Conservation (phyloP, 441 rosid species). For the Brassica hybrid region DNA sequence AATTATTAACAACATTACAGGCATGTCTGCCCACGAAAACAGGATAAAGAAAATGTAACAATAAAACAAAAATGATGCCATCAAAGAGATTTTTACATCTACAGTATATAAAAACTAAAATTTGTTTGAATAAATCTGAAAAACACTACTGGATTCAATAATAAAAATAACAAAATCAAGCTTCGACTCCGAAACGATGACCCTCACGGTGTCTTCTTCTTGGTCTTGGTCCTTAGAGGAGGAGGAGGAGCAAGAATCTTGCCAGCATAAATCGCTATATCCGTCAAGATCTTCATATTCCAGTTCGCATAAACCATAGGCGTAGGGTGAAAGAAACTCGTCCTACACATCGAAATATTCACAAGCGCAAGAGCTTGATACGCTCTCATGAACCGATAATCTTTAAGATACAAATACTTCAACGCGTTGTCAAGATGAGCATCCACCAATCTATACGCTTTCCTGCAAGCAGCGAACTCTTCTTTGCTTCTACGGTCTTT, state of each 20-base stretch:
- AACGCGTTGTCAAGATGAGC: conserved; percentile 42
- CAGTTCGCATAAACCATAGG: conserved; percentile 45
- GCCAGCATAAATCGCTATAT: conserved; percentile 42
- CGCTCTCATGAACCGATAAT: conserved; percentile 44
- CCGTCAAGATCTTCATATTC: conserved; percentile 44
- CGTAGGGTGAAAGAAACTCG: conserved; percentile 41
- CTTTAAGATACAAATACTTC: conserved; percentile 38
- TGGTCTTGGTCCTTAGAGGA: conserved; percentile 22
- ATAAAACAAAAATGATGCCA: not conserved
- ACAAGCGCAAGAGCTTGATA: conserved; percentile 44
- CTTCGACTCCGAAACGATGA: not conserved
- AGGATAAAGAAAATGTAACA: not conserved
- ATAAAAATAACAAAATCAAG: conserved; percentile 12
- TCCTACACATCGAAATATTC: conserved; percentile 41
- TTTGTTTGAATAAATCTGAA: conserved; percentile 9
- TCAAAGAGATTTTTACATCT: not conserved
- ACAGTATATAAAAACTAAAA: not conserved
- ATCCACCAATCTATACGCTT: conserved; percentile 40
- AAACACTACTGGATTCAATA: too few relatives aligned
- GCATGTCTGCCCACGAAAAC: not conserved
- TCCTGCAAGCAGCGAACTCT: conserved; percentile 38
- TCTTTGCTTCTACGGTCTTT: conserved; percentile 21
- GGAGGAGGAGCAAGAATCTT: conserved; percentile 43
- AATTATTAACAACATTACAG: not conserved
- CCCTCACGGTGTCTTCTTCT: conserved; percentile 19